Evolutionary conservation across 768 basidiomycete genomes (phyloP), one percentile per base, ranked within the genome.

Genomic region (Xanthoconium stramineum): DNA sequence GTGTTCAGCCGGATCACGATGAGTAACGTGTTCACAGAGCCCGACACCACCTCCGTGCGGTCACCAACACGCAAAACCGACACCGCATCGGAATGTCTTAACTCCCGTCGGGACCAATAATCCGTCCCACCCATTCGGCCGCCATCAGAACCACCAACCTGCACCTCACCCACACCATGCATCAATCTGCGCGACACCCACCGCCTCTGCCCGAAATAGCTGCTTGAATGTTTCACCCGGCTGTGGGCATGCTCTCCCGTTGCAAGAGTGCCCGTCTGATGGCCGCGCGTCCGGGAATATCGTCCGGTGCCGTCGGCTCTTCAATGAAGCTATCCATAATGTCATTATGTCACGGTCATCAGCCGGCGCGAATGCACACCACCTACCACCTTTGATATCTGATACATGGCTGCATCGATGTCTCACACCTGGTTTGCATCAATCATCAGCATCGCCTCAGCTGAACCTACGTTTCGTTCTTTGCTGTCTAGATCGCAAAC

Each of bases 361-460:
- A 30, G 1, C 17, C 32, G 14, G 10, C 15, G 6, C 28, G 38
- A 33, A 30, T 47, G 43, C 50, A 19, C 35, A 50, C n/a, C n/a
- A n/a, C n/a, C n/a, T n/a, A n/a, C n/a, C n/a, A n/a, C 63, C 63
- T 60, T 52, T 56, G 58, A 70, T 94, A 94, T 45, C 91, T 87
- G 61, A 96, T 88, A 10, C n/a, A n/a, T n/a, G n/a, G 94, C 93
- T 70, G 92, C 82, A 24, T 85, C 77, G 8, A 97, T 94, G 62
- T 95, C 94, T 89, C 90, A 93, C 12, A 94, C 90, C 73, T 95
- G 93, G 74, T 97, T 96, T 32, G 92, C 89, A 69, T 98, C 94
- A 60, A 96, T 90, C 94, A 97, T 96, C 50, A 96, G 76, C 32
- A 96, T 92, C 37, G 88, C 83, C 5, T 94, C 94, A 0, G 92